Base-by-base conservation (phyloP, 345 rosid species). In the Eucalyptus tenuipes region DNA sequence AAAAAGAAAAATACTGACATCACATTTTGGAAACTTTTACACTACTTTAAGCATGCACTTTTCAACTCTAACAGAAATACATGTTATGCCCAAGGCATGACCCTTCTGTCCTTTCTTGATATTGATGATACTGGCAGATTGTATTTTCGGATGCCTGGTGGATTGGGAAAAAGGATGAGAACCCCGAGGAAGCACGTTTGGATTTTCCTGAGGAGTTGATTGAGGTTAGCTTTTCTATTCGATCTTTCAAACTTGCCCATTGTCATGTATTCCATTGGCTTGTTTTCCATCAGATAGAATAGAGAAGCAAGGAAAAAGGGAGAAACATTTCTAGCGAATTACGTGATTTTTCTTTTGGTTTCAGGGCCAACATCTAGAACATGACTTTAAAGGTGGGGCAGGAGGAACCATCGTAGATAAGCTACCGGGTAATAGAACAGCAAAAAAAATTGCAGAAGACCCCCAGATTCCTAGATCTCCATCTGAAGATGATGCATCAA, bases 71-170 rank as follows among this genome's bases (percentile, higher is more conserved):
- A 49, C 42, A 49, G 37, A 85, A 49, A 44, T 49, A 85, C 44
- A 17, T 45, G 87, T 37, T 29, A 2, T 16, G 15, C 14, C 86
- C 24, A 44, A 82, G 86, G 24, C 42, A 9, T 45, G 86, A 48
- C 53, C 40, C 8, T 45, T 85, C n/a, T 85, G 17, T 50, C 59
- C 42, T 79, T 40, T 48, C 7, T 53, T 79, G 22, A 52, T 33
- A 55, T 88, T 88, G 66, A n/a, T 82, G 66, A 87, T 71, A 27
- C 88, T 40, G n/a, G 88, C 90, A 96, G 99, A 93, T 97, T 94
- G 96, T 95, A 50, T 97, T 96, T 92, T 94, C 99, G 88, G 98
- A 97, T 84, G 96, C 94, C 71, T 96, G 99, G 98, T 97, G 98
- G 99, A 95, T 97, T 91, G 99, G 99, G 55, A 95, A 91, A 40